A percentile compares a stretch with the other conserved stretches of the same genome.
Conservation (phyloP, 495 filamentous ascomycete species). For the Aspergillus indologenus region DNA sequence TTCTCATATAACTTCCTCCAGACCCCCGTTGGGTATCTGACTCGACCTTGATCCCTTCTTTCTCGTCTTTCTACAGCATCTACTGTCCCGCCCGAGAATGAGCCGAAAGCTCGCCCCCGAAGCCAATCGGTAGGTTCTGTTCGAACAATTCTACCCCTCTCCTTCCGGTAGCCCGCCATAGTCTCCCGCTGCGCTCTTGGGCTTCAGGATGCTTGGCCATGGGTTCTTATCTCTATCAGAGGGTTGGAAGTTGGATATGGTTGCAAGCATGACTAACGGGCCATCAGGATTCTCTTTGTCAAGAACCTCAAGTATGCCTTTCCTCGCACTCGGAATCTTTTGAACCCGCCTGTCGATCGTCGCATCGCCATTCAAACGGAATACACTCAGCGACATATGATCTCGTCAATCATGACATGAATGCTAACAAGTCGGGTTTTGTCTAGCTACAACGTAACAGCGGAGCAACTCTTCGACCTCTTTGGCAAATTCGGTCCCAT, state of each 20-base stretch:
- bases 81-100: constrained; percentile 40
- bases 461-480: constrained; percentile 90
- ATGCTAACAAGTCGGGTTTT: constrained; percentile 15
- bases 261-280: constrained; percentile 9
- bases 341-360: constrained; percentile 10
- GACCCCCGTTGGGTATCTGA: constrained; percentile 19
- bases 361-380: constrained; percentile 3
- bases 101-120: constrained; percentile 85
- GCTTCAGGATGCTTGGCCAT: constrained; percentile 19
- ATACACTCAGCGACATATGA: not conserved
- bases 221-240: not conserved
- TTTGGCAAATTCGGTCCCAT: constrained; percentile 94
- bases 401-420: not conserved
- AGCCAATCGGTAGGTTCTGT: constrained; percentile 77
- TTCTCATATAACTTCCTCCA: constrained; percentile 15
- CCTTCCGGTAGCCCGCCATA: constrained; percentile 9
- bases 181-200: constrained; percentile 11
- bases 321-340: constrained; percentile 20
- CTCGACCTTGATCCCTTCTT: constrained; percentile 10
- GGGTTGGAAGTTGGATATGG: not conserved
- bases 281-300: constrained; percentile 84
- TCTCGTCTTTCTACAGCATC: constrained; percentile 10
- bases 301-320: constrained; percentile 85
- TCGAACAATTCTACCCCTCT: constrained; percentile 35
- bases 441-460: constrained; percentile 86